Base-by-base conservation (phyloP, 2,329 filamentous ascomycete genomes). In the Clarireedia monteithiana region DNA sequence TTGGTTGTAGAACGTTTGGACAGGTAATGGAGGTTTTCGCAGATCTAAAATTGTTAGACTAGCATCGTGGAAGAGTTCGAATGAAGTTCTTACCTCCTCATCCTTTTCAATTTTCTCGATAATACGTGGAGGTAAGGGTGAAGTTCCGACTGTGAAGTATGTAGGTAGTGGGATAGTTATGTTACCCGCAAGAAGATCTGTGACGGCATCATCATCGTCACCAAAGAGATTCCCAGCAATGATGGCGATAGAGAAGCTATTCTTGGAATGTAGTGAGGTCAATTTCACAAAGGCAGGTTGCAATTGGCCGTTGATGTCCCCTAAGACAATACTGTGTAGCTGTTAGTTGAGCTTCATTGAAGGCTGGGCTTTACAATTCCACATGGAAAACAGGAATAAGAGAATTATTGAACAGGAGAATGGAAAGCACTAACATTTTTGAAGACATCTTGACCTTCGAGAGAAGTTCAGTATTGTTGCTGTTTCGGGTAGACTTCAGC, bases 1-100 rank as follows among this genome's bases (percentile, higher is more conserved):
- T 94, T 97, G 52, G 90, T 86, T 14, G 86, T 85, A 59, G 88
- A 89, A 65, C 90, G 85, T 71, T 94, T 95, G 56, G 89, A 91
- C 0, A 99, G 81, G 66, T 87, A 95, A 10, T 42, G 39, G 9
- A 99, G 80, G 68, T 99, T 97, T n/a, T 86, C 80, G 69, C 91
- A 96, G 17, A 99, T 79, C 63, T 85, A 23, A 34, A 23, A 52
- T 52, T 20, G 56, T 42, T 42, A 48, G 34, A 26, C 15, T 45
- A 15, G 44, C 42, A 50, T 23, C 36, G 30, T 27, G 56, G 27
- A 51, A 45, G 36, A 3, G n/a, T 20, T 34, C 2, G 2, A 39
- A 42, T 7, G n/a, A 42, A 15, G 60, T 60, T 79, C 75, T 59
- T 72, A 74, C 73, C 63, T 75, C 82, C 66, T 84, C 85, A 60